Evolutionary conservation across 2,329 filamentous ascomycete genomes (phyloP).

Genomic region (Colletotrichum abscissum): DNA sequence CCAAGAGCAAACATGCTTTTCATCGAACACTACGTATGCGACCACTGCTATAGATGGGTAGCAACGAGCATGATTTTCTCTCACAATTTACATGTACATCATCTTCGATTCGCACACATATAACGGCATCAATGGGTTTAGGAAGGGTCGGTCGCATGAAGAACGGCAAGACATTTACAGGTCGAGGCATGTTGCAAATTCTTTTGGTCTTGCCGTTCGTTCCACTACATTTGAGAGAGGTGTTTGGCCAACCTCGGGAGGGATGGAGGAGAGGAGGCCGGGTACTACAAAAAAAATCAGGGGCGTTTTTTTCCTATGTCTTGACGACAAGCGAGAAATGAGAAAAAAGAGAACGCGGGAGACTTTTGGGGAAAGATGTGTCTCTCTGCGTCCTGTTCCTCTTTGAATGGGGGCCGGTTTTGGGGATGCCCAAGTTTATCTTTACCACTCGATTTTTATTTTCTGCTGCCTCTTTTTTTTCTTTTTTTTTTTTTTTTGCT

Average conservation of each 20-base stretch:
- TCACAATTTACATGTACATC: constrained; percentile 27
- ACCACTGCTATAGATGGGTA: constrained; percentile 14
- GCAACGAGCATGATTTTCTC: background rate
- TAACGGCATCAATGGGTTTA: background rate
- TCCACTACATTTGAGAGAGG: background rate
- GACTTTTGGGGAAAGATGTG: constrained; percentile 11
- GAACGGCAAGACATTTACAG: background rate
- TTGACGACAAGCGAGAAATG: background rate
- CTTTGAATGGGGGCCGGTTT: background rate
- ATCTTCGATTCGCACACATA: constrained; percentile 23
- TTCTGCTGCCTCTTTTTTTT: background rate
- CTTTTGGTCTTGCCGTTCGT: background rate
- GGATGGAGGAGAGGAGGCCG: background rate
- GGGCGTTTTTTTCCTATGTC: constrained; percentile 23
- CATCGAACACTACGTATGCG: background rate
- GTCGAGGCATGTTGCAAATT: constrained; percentile 3
- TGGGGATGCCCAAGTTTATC: background rate
- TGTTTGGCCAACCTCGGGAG: background rate
- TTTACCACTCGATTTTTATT: constrained; percentile 1
- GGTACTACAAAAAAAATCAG: constrained; percentile 1
- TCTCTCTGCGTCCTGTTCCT: background rate
- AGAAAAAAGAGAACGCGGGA: constrained; percentile 11
- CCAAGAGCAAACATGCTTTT: background rate
- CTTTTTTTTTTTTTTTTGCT: background rate
- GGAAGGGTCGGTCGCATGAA: constrained; percentile 26